Base-by-base conservation (phyloP, 2,329 filamentous ascomycete species). In the Monosporascus sp. region DNA sequence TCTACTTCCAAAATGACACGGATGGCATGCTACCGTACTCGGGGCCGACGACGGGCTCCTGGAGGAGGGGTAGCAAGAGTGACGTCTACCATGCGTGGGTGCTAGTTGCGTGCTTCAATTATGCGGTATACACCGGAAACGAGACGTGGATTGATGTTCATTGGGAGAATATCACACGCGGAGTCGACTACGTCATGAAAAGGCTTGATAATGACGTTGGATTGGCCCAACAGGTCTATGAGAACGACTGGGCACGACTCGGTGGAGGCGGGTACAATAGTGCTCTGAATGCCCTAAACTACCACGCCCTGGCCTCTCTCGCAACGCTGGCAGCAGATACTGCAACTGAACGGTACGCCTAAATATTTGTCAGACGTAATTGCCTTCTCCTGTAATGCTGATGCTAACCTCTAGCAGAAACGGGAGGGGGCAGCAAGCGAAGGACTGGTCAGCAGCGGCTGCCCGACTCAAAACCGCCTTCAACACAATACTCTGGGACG, bases 81-180 rank as follows among this genome's bases (percentile, higher is more conserved):
- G 57, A 60, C 18, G 59, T 59, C 43, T 64, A 64, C 45, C 61
- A 65, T 50, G 74, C 78, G 63, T 79, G 76, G 76, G 72, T 71
- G 1, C 72, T 79, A 66, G 75, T 79, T 47, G 74, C 75, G 4
- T 77, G 74, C n/a, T 76, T 76, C 61, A 77, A 78, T 54, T 79
- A 79, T 53, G 68, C 77, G 31, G 65, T 79, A 6, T 79, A 72
- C 58, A 74, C 74, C 1, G 71, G 73, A 45, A 74, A 79, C 47
- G 68, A 67, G 1, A 59, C 59, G 1, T 79, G 77, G 53, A 60
- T 79, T 6, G 52, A 61, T 3, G 50, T 63, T 22, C 74, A 75
- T 38, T 79, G 76, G 77, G 60, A 64, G 0, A 70, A 71, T 9
- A 77, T 77, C 48, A 57, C 69, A 4, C 64, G 63, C 17, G 74